Evolutionary conservation across 768 basidiomycete species (phyloP).

Genomic region (Holtermannia corniformis): DNA sequence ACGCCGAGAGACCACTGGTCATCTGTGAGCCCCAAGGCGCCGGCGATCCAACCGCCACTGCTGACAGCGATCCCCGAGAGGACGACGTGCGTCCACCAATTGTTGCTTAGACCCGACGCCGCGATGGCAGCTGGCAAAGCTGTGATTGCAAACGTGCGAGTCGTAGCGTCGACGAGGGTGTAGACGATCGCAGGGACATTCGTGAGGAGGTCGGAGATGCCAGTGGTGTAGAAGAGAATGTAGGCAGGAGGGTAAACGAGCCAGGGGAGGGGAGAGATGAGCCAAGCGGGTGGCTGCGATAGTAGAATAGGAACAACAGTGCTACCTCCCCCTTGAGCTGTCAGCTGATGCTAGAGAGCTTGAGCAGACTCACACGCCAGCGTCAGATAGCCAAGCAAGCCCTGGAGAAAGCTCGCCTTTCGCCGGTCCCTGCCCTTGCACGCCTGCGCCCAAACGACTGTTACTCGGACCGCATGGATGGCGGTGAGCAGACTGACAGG

Average conservation of each 20-base stretch:
- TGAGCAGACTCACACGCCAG: constrained; percentile 25
- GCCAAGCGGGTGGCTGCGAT: constrained; percentile 27
- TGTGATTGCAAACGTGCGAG: constrained; percentile 19
- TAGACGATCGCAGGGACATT: constrained; percentile 21
- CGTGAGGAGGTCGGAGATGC: constrained; percentile 12
- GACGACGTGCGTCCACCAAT: constrained; percentile 10
- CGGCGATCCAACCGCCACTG: constrained; percentile 21
- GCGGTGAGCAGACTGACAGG: background rate
- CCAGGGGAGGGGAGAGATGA: constrained; percentile 30
- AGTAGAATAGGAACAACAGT: constrained; percentile 23
- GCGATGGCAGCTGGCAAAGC: constrained; percentile 8
- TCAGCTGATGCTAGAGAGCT: constrained; percentile 4
- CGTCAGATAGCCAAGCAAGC: constrained; percentile 26
- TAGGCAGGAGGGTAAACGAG: constrained; percentile 22
- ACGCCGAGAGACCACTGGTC: constrained; percentile 17
- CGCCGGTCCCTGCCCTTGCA: constrained; percentile 10
- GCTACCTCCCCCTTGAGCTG: constrained; percentile 27
- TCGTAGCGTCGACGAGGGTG: constrained; percentile 25
- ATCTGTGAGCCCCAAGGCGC: constrained; percentile 12
- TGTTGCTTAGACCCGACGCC: constrained; percentile 2
- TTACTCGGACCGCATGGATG: constrained; percentile 25
- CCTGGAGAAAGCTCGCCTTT: constrained; percentile 20
- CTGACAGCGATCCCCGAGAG: constrained; percentile 18
- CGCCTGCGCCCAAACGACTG: constrained; percentile 25
- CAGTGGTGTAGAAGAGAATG: constrained; percentile 21